These are phyloP conservation scores for Solanum sejunctum DNA, from an alignment of 257 asterid species.

Conservation along the genomic window DNA sequence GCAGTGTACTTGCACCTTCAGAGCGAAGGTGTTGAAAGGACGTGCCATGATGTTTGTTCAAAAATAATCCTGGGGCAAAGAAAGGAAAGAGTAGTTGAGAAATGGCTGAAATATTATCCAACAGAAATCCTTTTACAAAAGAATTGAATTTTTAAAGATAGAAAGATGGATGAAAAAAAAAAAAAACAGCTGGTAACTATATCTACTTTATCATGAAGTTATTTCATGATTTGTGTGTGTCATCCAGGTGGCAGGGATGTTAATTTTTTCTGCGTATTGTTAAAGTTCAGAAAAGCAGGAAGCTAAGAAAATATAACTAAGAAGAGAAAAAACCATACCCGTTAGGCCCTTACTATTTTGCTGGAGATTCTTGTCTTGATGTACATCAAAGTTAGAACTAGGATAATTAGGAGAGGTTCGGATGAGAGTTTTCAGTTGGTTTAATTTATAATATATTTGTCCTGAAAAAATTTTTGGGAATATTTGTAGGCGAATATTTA, in stretches of 20 bases:
- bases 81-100: background rate
- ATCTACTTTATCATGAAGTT: background rate
- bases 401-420: background rate
- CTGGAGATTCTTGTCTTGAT: background rate
- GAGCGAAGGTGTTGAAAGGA: background rate
- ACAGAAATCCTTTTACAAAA: background rate
- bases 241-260: background rate
- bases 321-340: background rate
- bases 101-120: background rate
- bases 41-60: background rate
- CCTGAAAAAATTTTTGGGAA: background rate
- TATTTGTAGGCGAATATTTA: background rate
- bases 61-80: background rate
- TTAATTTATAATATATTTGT: background rate
- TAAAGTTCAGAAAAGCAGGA: background rate
- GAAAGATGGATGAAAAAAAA: background rate
- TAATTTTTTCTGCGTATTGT: background rate
- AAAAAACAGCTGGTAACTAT: background rate
- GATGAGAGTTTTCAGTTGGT: background rate
- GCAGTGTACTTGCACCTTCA: constrained; percentile 11
- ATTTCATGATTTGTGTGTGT: background rate
- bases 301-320: background rate
- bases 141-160: background rate
- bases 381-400: background rate
- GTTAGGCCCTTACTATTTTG: background rate